Percentiles rank a stretch among this genome's conserved stretches.
phyloP scores from a whole-genome alignment of 768 basidiomycete species.

The Pleurotus ostreatus region DNA sequence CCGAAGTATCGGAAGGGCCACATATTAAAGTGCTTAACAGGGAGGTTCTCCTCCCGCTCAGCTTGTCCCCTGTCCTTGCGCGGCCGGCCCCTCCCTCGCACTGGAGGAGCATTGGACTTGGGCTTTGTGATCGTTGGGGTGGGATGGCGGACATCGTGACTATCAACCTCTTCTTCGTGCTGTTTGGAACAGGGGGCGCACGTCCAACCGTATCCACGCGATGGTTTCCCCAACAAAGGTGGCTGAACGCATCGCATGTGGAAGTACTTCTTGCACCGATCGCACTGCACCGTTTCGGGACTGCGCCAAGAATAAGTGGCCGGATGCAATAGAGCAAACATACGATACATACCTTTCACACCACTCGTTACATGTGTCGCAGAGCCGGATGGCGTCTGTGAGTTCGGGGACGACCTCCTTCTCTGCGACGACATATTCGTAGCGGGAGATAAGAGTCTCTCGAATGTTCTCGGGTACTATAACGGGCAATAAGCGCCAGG shows the following conservation, averaged over 20 bases:
- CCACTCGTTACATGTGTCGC: slow-evolving; percentile 85
- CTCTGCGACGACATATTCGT: slow-evolving; percentile 95
- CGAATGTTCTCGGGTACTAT: slow-evolving; percentile 81
- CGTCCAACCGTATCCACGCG: slow-evolving; percentile 96
- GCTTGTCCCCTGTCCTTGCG: slow-evolving; percentile 71
- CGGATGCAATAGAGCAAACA: slow-evolving; percentile 11
- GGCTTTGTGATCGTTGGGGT: slow-evolving; percentile 45
- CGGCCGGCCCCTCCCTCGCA: slow-evolving; percentile 70
- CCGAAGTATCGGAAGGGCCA: slow-evolving; percentile 98
- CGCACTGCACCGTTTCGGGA: slow-evolving; percentile 83
- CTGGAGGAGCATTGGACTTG: slow-evolving; percentile 71
- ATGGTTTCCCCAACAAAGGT: slow-evolving; percentile 85
- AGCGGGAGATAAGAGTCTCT: slow-evolving; percentile 71
- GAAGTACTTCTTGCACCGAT: slow-evolving; percentile 88
- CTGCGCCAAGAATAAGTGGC: slow-evolving; percentile 33
- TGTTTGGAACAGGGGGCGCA: slow-evolving; percentile 89
- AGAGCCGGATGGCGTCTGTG: slow-evolving; percentile 80
- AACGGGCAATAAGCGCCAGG: background rate
- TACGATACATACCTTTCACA: slow-evolving; percentile 67
- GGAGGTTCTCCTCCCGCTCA: slow-evolving; percentile 72
- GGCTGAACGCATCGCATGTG: slow-evolving; percentile 95
- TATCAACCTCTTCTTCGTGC: slow-evolving; percentile 84
- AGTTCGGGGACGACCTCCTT: slow-evolving; percentile 90
- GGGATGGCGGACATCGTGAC: slow-evolving; percentile 61
- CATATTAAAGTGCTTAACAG: slow-evolving; percentile 83